Base-by-base conservation (phyloP, 345 rosid species). In the Gossypioides kirkii region DNA sequence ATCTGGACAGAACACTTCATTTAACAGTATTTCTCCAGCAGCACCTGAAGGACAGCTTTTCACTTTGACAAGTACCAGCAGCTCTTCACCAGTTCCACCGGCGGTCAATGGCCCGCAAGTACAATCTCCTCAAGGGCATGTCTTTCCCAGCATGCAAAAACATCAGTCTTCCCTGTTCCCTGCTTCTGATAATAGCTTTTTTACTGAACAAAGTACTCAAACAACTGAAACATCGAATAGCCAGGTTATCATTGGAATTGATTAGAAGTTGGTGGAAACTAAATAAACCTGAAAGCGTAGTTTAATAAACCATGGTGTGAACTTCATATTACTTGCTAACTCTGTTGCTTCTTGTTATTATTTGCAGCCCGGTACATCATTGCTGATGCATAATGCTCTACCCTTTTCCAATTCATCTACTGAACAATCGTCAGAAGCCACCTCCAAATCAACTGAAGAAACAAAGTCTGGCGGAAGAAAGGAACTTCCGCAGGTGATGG, bases 401-500 rank as follows among this genome's bases (percentile, higher is more conserved):
- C 84, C 43, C 66, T 72, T 76, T 78, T 69, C 73, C 67, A 69
- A 36, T 72, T 55, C 38, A 58, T 71, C 76, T 56, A 78, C 69
- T 70, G 82, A 79, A 73, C 80, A 77, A 7, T 25, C 79, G 58
- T 66, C 83, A 77, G 72, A 74, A 59, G 54, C 55, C 76, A 76
- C 70, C 80, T n/a, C 78, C 36, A 53, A 55, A 77, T 49, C 74
- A 59, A 74, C 73, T 32, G 74, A n/a, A 28, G 86, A 84, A 79
- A 68, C 80, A 17, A 76, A 79, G 28, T 70, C 79, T 71, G 73
- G 26, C 70, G 79, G 70, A 76, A 85, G 98, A 83, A 80, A 68
- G 74, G 93, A 90, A 78, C 89, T 92, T 75, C 98, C 98, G 10
- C 81, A 61, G 77, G 97, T 91, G 76, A 76, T 77, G 72, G 42